Evolutionary conservation across 2,329 filamentous ascomycete species (phyloP).

Genomic region (Penicillium rolfsii): DNA sequence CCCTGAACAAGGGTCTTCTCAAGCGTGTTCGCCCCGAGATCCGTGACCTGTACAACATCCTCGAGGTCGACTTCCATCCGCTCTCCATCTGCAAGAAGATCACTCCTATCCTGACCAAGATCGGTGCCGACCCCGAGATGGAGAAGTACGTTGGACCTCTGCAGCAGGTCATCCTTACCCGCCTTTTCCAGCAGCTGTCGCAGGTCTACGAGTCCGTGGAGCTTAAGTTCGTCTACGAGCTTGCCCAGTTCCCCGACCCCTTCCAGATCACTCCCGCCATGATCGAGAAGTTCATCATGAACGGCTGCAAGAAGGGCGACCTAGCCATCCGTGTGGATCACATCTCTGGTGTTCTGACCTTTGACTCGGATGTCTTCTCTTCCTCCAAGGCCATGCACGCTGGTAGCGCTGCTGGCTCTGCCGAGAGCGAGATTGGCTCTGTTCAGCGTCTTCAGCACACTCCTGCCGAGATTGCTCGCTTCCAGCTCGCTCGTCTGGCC

Average conservation of each 20-base stretch:
- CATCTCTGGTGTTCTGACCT: slow-evolving; percentile 90
- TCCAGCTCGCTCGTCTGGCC: slow-evolving; percentile 87
- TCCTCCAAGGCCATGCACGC: slow-evolving; percentile 89
- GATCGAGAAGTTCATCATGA: slow-evolving; percentile 99
- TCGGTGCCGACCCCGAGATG: slow-evolving; percentile 93
- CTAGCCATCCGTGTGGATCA: slow-evolving; percentile 95
- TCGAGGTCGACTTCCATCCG: slow-evolving; percentile 98
- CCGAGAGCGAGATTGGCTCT: slow-evolving; percentile 79
- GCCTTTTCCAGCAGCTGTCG: slow-evolving; percentile 97
- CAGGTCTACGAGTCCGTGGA: slow-evolving; percentile 99
- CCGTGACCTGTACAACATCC: slow-evolving; percentile 94
- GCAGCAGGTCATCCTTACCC: slow-evolving; percentile 97
- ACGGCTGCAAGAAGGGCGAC: slow-evolving; percentile 99
- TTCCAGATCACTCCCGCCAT: slow-evolving; percentile 89
- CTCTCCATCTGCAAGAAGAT: slow-evolving; percentile 99
- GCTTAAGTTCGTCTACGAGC: slow-evolving; percentile 86
- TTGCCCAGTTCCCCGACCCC: slow-evolving; percentile 93
- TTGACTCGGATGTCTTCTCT: slow-evolving; percentile 97
- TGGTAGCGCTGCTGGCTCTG: slow-evolving; percentile 81
- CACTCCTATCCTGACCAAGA: slow-evolving; percentile 90
- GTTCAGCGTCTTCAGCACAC: slow-evolving; percentile 97
- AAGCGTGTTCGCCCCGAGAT: slow-evolving; percentile 94
- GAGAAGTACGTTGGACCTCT: slow-evolving; percentile 93
- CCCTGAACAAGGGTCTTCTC: slow-evolving; percentile 89
- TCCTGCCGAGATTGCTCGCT: slow-evolving; percentile 94